These are phyloP conservation scores for Moricandia arvensis DNA, from an alignment of 345 rosid species.

Conservation along the genomic window DNA sequence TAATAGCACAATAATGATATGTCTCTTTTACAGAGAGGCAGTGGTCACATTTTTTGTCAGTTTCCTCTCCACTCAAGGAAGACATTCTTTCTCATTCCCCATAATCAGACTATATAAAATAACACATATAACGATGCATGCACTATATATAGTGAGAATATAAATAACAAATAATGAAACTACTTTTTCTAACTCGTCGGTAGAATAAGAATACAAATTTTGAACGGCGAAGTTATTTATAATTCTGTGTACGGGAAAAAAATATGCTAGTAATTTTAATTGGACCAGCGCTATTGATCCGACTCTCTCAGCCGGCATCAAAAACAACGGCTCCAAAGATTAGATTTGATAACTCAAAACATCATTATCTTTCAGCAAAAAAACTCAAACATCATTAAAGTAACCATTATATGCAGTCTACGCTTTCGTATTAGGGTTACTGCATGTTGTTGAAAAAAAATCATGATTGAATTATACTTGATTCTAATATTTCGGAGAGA, in stretches of 20 bases:
- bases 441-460: background rate
- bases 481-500: background rate
- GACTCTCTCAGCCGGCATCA: background rate
- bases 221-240: background rate
- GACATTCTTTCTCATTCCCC: conserved; percentile 1
- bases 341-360: background rate
- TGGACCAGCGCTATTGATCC: background rate
- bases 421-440: background rate
- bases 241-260: no score
- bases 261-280: conserved; percentile 2
- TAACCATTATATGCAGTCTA: background rate
- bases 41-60: conserved; percentile 21
- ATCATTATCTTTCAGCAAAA: no score
- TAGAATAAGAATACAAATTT: background rate
- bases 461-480: background rate
- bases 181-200: background rate
- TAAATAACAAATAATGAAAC: background rate
- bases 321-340: background rate
- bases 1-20: conserved; percentile 18
- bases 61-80: conserved; percentile 26
- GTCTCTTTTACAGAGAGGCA: conserved; percentile 26
- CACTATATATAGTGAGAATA: background rate
- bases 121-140: conserved; percentile 4
- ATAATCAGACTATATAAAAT: background rate
- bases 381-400: no score